Evolutionary conservation across 2,329 filamentous ascomycete genomes (phyloP).

Genomic region (Aspergillus awamori): DNA sequence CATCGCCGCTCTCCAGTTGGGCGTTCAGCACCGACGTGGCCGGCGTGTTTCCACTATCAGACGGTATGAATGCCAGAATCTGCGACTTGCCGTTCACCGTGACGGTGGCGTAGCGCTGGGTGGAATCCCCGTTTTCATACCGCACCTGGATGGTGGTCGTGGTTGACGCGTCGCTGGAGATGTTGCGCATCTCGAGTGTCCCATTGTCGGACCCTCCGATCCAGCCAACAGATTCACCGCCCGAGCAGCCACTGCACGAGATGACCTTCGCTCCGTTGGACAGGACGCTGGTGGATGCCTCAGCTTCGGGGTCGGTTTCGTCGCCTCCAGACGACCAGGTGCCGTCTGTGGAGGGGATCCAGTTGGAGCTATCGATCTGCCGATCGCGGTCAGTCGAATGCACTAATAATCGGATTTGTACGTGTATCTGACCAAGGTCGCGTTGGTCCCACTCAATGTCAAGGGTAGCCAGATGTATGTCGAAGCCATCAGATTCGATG

Average conservation of each 20-base stretch:
- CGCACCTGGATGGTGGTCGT: conserved; percentile 58
- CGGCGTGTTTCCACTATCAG: conserved; percentile 1
- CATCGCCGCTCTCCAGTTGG: not conserved
- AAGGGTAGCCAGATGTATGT: conserved; percentile 70
- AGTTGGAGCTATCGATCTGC: conserved; percentile 7
- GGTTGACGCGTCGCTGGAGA: conserved; percentile 50
- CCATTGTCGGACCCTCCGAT: conserved; percentile 55
- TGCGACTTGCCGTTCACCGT: conserved; percentile 58
- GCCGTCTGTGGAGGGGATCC: conserved; percentile 12
- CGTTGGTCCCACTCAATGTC: conserved; percentile 12
- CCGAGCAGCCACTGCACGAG: conserved; percentile 57
- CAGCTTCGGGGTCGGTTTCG: conserved; percentile 4
- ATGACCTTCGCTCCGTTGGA: conserved; percentile 51
- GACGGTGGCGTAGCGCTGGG: conserved; percentile 57
- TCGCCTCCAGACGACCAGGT: conserved; percentile 8
- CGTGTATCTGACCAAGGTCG: conserved; percentile 5
- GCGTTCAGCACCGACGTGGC: conserved; percentile 3
- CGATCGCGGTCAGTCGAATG: not conserved
- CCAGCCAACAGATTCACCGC: conserved; percentile 55
- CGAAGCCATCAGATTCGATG: conserved; percentile 60
- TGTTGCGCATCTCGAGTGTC: conserved; percentile 51
- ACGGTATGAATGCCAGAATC: conserved; percentile 57
- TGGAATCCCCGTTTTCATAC: conserved; percentile 59
- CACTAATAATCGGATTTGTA: fast-evolving
- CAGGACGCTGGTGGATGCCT: conserved; percentile 32